Percentiles rank a stretch among this genome's conserved stretches.
Evolutionary conservation across 2,329 filamentous ascomycete species (phyloP).

Genomic region (Myotisia sp.): DNA sequence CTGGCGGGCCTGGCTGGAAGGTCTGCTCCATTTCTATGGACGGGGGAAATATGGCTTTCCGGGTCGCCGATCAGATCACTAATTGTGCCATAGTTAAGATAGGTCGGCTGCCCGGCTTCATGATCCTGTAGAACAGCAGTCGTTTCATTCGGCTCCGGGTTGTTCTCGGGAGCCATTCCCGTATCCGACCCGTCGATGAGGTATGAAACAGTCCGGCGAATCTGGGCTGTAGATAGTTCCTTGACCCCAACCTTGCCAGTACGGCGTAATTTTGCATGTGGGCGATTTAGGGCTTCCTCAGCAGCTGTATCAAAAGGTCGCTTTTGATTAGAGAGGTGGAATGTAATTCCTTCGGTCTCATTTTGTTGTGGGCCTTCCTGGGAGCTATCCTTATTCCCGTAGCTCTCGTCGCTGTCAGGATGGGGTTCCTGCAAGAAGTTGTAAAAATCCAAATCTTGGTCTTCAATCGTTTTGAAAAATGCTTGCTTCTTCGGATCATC

Average conservation of each 20-base stretch:
- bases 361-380: constrained; percentile 4
- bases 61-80: too few species aligned
- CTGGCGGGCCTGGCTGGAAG: too few species aligned
- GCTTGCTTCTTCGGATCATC: constrained; percentile 78
- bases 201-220: constrained; percentile 69
- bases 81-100: too few species aligned
- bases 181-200: constrained; percentile 53
- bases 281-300: constrained; percentile 36
- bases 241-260: constrained; percentile 46
- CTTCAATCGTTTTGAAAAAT: constrained; percentile 81
- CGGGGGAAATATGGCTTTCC: too few species aligned
- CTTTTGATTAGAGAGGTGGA: constrained; percentile 16
- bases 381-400: constrained; percentile 11
- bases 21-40: too few species aligned
- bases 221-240: constrained; percentile 62
- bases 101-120: too few species aligned
- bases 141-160: too few species aligned
- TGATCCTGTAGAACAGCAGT: too few species aligned
- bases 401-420: constrained; percentile 11
- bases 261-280: constrained; percentile 48
- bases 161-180: constrained; percentile 16
- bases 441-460: constrained; percentile 54
- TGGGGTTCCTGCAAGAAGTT: constrained; percentile 50
- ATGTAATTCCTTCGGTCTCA: constrained; percentile 13
- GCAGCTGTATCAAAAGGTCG: constrained; percentile 27